Evolutionary conservation across 176 grass and related monocot species (phyloP).

Genomic region (Oryza nivara): DNA sequence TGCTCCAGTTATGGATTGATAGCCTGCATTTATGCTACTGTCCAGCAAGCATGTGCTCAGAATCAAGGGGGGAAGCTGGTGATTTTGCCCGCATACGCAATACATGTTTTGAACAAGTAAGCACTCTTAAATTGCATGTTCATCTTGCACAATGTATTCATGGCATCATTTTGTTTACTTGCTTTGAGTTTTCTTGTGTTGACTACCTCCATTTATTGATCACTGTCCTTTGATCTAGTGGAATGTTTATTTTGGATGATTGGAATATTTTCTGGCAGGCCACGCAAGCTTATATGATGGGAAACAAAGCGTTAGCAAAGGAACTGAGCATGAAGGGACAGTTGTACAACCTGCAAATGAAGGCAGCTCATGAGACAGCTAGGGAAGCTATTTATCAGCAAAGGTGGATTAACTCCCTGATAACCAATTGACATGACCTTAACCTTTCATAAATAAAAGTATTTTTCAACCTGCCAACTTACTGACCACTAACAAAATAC

Average conservation of each 20-base stretch:
- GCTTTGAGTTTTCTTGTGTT: not conserved
- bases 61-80: slow-evolving; percentile 58
- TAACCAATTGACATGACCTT: slow-evolving; percentile 4
- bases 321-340: slow-evolving; percentile 63
- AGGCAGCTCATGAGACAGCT: slow-evolving; percentile 64
- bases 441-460: not conserved
- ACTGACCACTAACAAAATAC: not conserved
- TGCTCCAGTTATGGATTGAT: not conserved
- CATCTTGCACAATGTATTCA: not conserved
- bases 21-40: slow-evolving; percentile 3
- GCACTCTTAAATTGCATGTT: not conserved
- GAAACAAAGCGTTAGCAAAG: slow-evolving; percentile 67
- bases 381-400: slow-evolving; percentile 55
- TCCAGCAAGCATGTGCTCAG: slow-evolving; percentile 55
- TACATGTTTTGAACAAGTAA: slow-evolving; percentile 74
- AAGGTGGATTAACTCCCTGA: slow-evolving; percentile 44
- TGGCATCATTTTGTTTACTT: not conserved
- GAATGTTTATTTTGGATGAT: not conserved
- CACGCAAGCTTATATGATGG: slow-evolving; percentile 56
- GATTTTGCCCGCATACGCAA: slow-evolving; percentile 60
- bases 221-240: not conserved
- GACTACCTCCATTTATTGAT: not conserved
- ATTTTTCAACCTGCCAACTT: not conserved
- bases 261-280: slow-evolving; percentile 39
- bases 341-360: slow-evolving; percentile 61